Base-by-base conservation (phyloP, 495 filamentous ascomycete genomes). In the Xylaria telfairii region DNA sequence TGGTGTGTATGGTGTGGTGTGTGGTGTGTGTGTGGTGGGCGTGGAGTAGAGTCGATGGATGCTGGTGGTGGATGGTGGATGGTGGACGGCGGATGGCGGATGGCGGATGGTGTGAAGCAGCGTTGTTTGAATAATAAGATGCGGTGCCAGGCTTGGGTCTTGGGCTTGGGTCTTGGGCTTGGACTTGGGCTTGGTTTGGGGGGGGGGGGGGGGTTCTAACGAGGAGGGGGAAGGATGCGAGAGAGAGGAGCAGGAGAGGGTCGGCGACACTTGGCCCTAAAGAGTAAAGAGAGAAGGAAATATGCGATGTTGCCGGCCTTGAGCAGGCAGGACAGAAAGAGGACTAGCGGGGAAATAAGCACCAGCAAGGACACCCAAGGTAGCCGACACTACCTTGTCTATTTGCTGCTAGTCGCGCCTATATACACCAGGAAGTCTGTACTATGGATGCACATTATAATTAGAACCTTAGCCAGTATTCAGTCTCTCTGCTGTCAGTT, bases 341-440 rank as follows among this genome's bases (percentile, higher is more conserved):
- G 47, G 64, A 66, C 24, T 66, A 66, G 64, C 64, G 64, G 64
- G 47, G 46, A 54, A 53, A 66, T 51, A 28, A 67, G 65, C 49
- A 67, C 51, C 34, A 67, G 46, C 34, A 19, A 41, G 61, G 61
- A n/a, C n/a, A n/a, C n/a, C n/a, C 47, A 21, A 47, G 24, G 41
- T 42, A 62, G 37, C 59, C 59, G 59, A 62, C 59, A 19, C 37
- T 28, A 39, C 57, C 57, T 42, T 61, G 57, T 42, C 59, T 24
- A 59, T 37, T 59, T 59, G 32, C 54, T 57, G 54, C 54, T 57
- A 34, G 54, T 57, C 5, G 54, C 54, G 54, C n/a, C 9, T 46
- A 3, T 15, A 46, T n/a, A 13, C 44, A 46, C 44, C 19, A 46
- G n/a, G n/a, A n/a, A n/a, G n/a, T n/a, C n/a, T 46, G 10, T 15